Percentiles rank a stretch among this genome's conserved stretches.
Conservation (phyloP, 1,284 basidiomycete genomes). For the Golubevia sp. region DNA sequence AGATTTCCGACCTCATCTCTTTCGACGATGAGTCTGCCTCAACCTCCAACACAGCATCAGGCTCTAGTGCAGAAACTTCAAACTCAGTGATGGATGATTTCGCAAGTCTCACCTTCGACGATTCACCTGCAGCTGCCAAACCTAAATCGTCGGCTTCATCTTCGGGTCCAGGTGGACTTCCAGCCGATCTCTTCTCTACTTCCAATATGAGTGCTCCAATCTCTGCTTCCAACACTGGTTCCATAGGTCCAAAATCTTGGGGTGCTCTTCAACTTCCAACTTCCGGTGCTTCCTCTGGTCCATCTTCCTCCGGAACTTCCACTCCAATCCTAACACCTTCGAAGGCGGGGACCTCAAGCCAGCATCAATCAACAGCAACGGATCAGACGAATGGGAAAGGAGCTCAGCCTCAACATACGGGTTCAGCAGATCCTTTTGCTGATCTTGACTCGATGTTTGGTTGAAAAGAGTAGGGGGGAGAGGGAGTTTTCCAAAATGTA, state of each 20-base stretch:
- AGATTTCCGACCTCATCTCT: slow-evolving; percentile 51
- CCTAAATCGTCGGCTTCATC: slow-evolving; percentile 10
- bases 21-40: slow-evolving; percentile 45
- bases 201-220: slow-evolving; percentile 14
- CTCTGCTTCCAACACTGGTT: background rate
- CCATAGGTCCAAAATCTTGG: slow-evolving; percentile 28
- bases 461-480: too few relatives aligned
- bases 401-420: slow-evolving; percentile 4
- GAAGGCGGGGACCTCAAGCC: background rate
- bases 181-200: slow-evolving; percentile 21
- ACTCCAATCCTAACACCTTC: slow-evolving; percentile 2
- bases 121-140: slow-evolving; percentile 9
- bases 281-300: background rate
- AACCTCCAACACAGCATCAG: background rate
- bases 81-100: slow-evolving; percentile 39
- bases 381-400: slow-evolving; percentile 8
- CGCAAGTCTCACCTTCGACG: slow-evolving; percentile 43
- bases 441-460: slow-evolving; percentile 47
- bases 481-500: too few relatives aligned
- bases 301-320: slow-evolving; percentile 2
- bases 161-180: slow-evolving; percentile 8
- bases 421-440: slow-evolving; percentile 41
- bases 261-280: slow-evolving; percentile 38
- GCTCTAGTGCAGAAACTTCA: background rate
- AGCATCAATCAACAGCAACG: slow-evolving; percentile 3